Evolutionary conservation across 1,139 yeast genomes (phyloP), one percentile per base, ranked within the genome.

Genomic region (Candida freyschussii): DNA sequence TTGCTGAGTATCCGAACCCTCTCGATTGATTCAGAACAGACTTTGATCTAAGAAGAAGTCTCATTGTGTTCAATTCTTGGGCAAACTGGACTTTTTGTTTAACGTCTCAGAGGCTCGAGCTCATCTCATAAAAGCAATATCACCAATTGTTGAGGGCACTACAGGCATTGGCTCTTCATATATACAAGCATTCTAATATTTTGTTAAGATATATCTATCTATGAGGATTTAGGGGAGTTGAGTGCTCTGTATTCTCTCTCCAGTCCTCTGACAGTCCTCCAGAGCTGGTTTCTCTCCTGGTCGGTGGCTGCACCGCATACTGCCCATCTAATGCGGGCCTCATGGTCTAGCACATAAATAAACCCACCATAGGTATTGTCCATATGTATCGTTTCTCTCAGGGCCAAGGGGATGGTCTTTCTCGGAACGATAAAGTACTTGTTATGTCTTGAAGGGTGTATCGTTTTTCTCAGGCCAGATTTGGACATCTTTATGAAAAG

Each of bases 301-400:
- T 71, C 75, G 13, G 67, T 66, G 4, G 95, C 81, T 31, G 69
- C 72, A 2, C 98, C 98, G 52, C 94, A 76, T 2, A 89, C 85
- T 12, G 89, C 91, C 97, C 97, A 91, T 49, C 98, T 67, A 30
- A 91, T 78, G 48, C 72, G 78, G 33, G 84, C 81, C 12, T 75
- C 64, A 13, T 66, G 65, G 51, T 91, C 98, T 22, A 91, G 68
- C 13, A 91, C 63, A 48, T 86, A 82, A 8, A 86, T 65, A 54
- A 85, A 89, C 0, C 98, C 97, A 1, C 94, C 75, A 46, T 82
- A 83, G 28, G 75, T 71, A 55, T 91, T 91, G 40, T 78, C 79
- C 45, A 91, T 73, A 33, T 72, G 62, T 26, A 91, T 62, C 15
- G 72, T 60, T 35, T 78, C 77, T 46, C 83, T 74, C 13, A 78